Evolutionary conservation across 108 stramenopile species (phyloP), one percentile per base, ranked within the genome.

Genomic region (Pseudonitzschia delicatissima): DNA sequence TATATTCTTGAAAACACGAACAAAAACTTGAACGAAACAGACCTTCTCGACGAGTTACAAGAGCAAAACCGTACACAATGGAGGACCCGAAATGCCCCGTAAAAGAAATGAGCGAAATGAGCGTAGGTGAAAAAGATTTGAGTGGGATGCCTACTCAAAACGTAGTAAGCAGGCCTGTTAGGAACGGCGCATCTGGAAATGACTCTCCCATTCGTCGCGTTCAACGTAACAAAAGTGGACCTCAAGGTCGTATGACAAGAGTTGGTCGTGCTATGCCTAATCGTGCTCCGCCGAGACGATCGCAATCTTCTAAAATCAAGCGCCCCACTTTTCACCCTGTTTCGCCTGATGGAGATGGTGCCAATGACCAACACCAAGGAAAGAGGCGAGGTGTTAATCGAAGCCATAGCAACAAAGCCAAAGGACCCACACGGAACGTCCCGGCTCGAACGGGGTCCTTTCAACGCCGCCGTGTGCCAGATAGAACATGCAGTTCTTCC

Each of bases 211-310:
- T 26, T 18, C 66, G 61, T 23, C 59, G 73, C 1, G 50, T 74
- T 6, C 50, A 44, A 35, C 73, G 73, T 4, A 68, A 68, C 40
- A 74, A 68, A 13, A 74, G 73, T 39, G 73, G 66, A 12, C 62
- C 52, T n/a, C 32, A 49, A 51, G 42, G 62, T 25, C 62, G 33
- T 25, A 29, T 40, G 60, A 42, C 40, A 26, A 42, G 40, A 37
- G 36, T 20, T 12, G 27, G 44, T 28, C 47, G 72, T 26, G 28
- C 51, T 25, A 45, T 65, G 39, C 72, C 72, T n/a, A 15, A 61
- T 28, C 47, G 72, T 26, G 28, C 51, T 25, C 58, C 72, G 39
- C 72, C 72, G 26, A 39, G 34, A 27, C 72, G 72, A 36, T 61
- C 65, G 4, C 57, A 73, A 28, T 65, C 64, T 36, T 55, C 65